phyloP scores from a whole-genome alignment of 73 alveolate species.

The Paramecium biaurelia region DNA sequence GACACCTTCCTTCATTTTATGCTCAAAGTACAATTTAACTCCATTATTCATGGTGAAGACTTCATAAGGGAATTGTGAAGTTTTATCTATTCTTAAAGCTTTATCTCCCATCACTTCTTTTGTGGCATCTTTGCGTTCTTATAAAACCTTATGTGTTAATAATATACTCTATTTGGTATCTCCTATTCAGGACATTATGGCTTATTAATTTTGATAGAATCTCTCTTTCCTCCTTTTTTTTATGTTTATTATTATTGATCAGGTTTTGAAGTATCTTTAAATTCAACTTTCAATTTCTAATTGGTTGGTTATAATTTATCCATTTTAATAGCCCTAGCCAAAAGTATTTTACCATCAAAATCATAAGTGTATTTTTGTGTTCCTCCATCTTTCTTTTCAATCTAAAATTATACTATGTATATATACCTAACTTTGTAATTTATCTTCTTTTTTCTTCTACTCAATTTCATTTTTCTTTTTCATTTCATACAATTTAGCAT shows the following conservation, averaged over 20 bases:
- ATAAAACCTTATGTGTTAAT: not conserved
- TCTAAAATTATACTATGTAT: not conserved
- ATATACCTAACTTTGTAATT: not conserved
- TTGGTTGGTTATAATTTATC: slow-evolving; percentile 21
- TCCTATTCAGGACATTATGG: not conserved
- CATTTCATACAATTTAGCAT: slow-evolving; percentile 30
- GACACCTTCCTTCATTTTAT: not conserved
- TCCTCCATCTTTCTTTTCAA: slow-evolving; percentile 39
- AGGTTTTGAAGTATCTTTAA: not conserved
- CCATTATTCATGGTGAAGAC: slow-evolving; percentile 38
- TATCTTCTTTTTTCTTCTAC: slow-evolving; percentile 10
- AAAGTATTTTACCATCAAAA: slow-evolving; percentile 34
- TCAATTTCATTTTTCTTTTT: slow-evolving; percentile 20
- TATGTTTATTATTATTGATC: not conserved
- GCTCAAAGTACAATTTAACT: not conserved
- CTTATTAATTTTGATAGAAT: not conserved
- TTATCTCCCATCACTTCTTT: slow-evolving; percentile 43
- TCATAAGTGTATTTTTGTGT: slow-evolving; percentile 2
- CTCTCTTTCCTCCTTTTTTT: not conserved
- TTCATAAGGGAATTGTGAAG: slow-evolving; percentile 28
- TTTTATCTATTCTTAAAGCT: slow-evolving; percentile 5
- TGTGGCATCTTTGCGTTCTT: slow-evolving; percentile 16
- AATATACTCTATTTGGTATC: not conserved
- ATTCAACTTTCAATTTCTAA: slow-evolving; percentile 16
- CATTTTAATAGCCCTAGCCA: not conserved